Conservation (phyloP, 83 land plant genomes). For the Picea engelmannii region DNA sequence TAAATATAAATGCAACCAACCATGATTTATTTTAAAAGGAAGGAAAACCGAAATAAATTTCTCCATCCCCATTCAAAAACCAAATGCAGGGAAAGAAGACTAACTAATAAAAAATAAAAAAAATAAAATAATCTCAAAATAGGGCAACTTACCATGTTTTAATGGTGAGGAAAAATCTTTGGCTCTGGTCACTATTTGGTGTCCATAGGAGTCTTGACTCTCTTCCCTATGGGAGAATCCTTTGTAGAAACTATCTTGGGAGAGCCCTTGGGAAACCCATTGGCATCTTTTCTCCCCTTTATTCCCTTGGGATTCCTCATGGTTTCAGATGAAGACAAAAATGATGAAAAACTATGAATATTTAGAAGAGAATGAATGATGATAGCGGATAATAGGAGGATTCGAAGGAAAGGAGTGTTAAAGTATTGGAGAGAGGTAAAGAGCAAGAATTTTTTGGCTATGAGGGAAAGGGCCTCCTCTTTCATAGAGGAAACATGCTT, state of each 20-base stretch:
- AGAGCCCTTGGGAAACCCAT: slow-evolving; percentile 7
- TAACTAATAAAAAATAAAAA: background rate
- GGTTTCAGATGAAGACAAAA: background rate
- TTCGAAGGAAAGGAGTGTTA: background rate
- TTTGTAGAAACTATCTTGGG: slow-evolving; percentile 3
- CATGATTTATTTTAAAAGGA: background rate
- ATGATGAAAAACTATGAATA: too few relatives aligned
- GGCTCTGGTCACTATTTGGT: background rate
- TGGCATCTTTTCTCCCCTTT: background rate
- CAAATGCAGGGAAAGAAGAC: background rate
- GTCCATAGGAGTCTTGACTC: background rate
- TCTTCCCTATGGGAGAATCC: background rate
- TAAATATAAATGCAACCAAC: background rate
- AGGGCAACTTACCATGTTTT: background rate
- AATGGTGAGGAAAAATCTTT: background rate
- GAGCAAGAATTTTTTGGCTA: background rate
- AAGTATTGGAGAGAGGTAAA: background rate
- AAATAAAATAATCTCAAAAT: background rate
- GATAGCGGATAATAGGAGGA: too few relatives aligned
- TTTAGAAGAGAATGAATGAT: too few relatives aligned
- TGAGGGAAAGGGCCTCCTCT: background rate
- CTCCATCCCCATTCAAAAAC: background rate
- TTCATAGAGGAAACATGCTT: background rate
- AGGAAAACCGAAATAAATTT: background rate
- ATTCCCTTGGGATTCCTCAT: slow-evolving; percentile 1